These are phyloP conservation scores for Coemansia sp. DNA, from an alignment of 192 early-diverging fungal species.

Conservation along the genomic window DNA sequence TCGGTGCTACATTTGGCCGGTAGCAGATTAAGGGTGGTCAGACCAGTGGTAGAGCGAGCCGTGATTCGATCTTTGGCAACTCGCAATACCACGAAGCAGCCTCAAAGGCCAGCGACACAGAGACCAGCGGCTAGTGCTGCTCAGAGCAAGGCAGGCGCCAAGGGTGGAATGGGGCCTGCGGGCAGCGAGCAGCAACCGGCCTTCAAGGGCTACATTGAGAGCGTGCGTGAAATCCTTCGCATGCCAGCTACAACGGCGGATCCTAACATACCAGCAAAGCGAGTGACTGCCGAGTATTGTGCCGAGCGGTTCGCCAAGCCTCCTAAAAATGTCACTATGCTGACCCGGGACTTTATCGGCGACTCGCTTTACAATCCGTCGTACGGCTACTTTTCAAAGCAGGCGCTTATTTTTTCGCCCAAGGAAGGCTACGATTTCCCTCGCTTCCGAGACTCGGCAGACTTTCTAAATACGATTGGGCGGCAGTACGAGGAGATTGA, in stretches of 20 bases:
- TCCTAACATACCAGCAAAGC: constrained; percentile 26
- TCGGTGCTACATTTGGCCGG: neutral
- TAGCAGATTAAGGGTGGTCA: neutral
- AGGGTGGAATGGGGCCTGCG: neutral
- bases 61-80: neutral
- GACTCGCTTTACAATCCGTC: constrained; percentile 92
- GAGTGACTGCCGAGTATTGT: constrained; percentile 46
- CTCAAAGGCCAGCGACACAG: neutral
- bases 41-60: neutral
- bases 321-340: constrained; percentile 65
- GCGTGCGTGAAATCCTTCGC: constrained; percentile 38
- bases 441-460: constrained; percentile 64
- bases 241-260: constrained; percentile 48
- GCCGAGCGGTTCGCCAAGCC: constrained; percentile 27
- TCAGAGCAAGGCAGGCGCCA: neutral
- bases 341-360: constrained; percentile 88
- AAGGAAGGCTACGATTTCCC: constrained; percentile 63
- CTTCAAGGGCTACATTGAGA: constrained; percentile 36
- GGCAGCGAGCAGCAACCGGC: constrained; percentile 1
- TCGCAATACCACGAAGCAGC: neutral
- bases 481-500: constrained; percentile 80
- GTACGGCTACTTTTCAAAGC: constrained; percentile 97
- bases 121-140: neutral
- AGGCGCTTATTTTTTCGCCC: constrained; percentile 79
- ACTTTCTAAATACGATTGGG: constrained; percentile 71